Conservation (phyloP, 176 grass and related monocot genomes). For the Neostapfia colusana region DNA sequence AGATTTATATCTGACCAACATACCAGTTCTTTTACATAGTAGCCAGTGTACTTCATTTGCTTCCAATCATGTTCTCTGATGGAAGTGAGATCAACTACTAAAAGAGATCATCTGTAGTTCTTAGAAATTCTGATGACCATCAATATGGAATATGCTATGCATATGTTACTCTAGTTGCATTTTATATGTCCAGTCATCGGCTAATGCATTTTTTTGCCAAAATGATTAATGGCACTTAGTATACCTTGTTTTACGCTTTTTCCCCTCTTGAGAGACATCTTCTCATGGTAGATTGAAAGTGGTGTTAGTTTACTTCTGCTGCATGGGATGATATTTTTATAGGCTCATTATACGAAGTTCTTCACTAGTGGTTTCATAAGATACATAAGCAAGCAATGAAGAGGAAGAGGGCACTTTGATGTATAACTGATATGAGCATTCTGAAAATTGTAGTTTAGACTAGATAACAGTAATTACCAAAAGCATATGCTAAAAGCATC, state of each 20-base stretch:
- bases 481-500: not conserved
- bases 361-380: not conserved
- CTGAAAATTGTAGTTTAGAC: not conserved
- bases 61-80: constrained; percentile 27
- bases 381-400: not conserved
- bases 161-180: constrained; percentile 31
- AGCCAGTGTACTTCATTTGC: constrained; percentile 10
- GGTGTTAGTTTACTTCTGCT: constrained; percentile 1
- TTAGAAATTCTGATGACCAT: constrained; percentile 25
- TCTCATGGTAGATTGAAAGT: not conserved
- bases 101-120: constrained; percentile 14
- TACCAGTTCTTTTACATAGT: constrained; percentile 5
- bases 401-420: not conserved
- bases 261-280: not conserved
- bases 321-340: constrained; percentile 7
- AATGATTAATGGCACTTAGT: not conserved
- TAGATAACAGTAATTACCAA: not conserved
- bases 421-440: not conserved
- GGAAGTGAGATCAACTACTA: constrained; percentile 12
- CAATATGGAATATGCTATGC: constrained; percentile 17
- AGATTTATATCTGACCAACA: constrained; percentile 12
- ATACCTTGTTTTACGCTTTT: not conserved
- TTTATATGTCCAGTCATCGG: not conserved
- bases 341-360: not conserved
- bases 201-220: not conserved